phyloP scores from a whole-genome alignment of 306 rosid genomes.

The Hippophae tibetana region DNA sequence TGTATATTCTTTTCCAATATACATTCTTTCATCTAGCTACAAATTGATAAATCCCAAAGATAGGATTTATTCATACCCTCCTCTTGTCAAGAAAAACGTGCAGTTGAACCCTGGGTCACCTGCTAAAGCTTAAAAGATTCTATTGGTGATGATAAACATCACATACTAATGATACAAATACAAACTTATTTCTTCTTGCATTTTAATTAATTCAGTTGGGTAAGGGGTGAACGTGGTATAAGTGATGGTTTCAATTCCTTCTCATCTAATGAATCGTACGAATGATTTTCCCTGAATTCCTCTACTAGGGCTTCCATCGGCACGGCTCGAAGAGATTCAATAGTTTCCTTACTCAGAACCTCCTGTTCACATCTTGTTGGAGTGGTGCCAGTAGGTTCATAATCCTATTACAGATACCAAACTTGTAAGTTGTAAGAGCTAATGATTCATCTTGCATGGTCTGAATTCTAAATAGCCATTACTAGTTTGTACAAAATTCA shows the following conservation, averaged over 20 bases:
- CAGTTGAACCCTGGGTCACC: not conserved
- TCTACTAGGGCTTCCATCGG: slow-evolving; percentile 77
- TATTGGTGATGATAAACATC: slow-evolving; percentile 13
- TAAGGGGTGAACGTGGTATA: slow-evolving; percentile 88
- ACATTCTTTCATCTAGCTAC: no score
- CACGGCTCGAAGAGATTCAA: slow-evolving; percentile 80
- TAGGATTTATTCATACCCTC: not conserved
- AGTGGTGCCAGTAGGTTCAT: slow-evolving; percentile 73
- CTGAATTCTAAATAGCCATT: no score
- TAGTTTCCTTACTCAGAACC: slow-evolving; percentile 60
- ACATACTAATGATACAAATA: slow-evolving; percentile 34
- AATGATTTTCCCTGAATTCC: slow-evolving; percentile 74
- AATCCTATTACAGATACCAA: slow-evolving; percentile 46
- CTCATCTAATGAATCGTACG: slow-evolving; percentile 44
- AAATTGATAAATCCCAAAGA: no score
- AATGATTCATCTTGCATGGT: no score
- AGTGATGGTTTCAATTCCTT: slow-evolving; percentile 79
- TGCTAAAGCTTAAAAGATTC: no score
- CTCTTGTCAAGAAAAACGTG: not conserved
- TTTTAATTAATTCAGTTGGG: slow-evolving; percentile 39
- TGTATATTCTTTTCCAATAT: no score
- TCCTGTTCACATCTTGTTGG: slow-evolving; percentile 58
- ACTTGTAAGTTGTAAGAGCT: not conserved
- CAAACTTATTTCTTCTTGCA: slow-evolving; percentile 14
- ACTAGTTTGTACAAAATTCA: no score